Evolutionary conservation across 345 rosid genomes (phyloP), one percentile per base, ranked within the genome.

Genomic region (Pistacia atlantica): DNA sequence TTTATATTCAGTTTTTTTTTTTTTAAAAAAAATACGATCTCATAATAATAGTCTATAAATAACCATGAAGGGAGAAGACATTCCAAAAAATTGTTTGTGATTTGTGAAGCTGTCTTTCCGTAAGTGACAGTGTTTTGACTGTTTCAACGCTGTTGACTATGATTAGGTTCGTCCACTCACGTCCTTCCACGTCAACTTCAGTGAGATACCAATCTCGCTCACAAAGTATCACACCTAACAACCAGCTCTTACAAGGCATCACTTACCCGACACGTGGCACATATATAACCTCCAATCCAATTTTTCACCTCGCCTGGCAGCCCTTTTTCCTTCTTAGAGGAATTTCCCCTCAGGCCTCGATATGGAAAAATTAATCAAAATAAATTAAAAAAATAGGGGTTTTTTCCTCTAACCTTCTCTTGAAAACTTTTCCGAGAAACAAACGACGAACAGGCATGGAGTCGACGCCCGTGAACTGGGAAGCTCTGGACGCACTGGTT

Each of bases 381-480:
- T 22, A 59, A 49, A 31, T 1, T 28, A 73, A 73, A 55, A 38
- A 14, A 54, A 54, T 2, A 13, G 57, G 57, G 4, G 3, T 51
- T 13, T 16, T 1, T 37, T 37, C 42, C 16, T 25, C 69, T 25
- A 48, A 17, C 28, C 71, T n/a, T 38, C 83, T 22, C 55, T 54
- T 10, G 11, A 42, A 61, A 80, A 38, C 35, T 71, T 60, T 73
- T 57, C 66, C 76, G 64, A 63, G 82, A 83, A 72, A 75, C 74
- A 63, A 67, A 51, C 60, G 28, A 55, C 56, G 10, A 25, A 22
- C 51, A 56, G 51, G 57, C 42, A 92, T 92, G 97, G 97, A 89
- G 65, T 79, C 90, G 1, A 80, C 84, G 62, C 88, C 89, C 1
- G 97, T 95, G 65, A 93, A 95, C 81, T 95, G 98, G 98, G 98